phyloP scores from a whole-genome alignment of 2,329 filamentous ascomycete genomes.

The Alternaria brassicae region DNA sequence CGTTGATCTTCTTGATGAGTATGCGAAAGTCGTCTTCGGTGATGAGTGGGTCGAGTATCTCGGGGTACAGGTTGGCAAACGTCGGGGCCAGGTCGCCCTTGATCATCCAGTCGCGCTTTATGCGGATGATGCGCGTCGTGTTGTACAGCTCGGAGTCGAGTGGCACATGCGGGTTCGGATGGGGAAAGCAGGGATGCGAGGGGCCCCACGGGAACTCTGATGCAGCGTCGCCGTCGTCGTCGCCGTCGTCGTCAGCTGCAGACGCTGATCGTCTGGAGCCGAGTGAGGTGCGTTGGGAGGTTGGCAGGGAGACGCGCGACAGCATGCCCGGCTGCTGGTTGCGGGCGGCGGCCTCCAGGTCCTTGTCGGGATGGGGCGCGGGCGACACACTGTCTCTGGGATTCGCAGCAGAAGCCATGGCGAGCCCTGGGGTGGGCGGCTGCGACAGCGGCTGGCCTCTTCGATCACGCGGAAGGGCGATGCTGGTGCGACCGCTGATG shows the following conservation, averaged over 20 bases:
- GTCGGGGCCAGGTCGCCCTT: constrained; percentile 89
- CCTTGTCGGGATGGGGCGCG: constrained; percentile 23
- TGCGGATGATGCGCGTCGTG: constrained; percentile 86
- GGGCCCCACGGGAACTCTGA: constrained; percentile 86
- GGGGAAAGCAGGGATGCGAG: constrained; percentile 91
- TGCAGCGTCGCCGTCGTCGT: constrained; percentile 49
- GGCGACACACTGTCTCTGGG: constrained; percentile 19
- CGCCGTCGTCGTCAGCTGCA: constrained; percentile 9
- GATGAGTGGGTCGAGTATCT: constrained; percentile 88
- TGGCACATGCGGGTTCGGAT: constrained; percentile 90
- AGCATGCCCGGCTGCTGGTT: constrained; percentile 9
- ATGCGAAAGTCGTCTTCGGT: constrained; percentile 85
- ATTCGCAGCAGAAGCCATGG: constrained; percentile 34
- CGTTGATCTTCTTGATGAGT: constrained; percentile 82
- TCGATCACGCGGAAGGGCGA: constrained; percentile 57
- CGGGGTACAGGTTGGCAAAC: constrained; percentile 94
- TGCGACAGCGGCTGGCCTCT: constrained; percentile 36
- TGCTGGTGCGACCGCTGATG: constrained; percentile 55
- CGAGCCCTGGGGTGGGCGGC: constrained; percentile 33
- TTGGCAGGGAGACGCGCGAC: constrained; percentile 37
- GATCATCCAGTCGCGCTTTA: constrained; percentile 89
- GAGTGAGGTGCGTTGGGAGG: constrained; percentile 39
- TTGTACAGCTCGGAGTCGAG: constrained; percentile 74
- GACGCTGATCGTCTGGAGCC: constrained; percentile 26
- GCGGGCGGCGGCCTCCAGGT: constrained; percentile 38